Conservation (phyloP, 768 basidiomycete genomes). For the Nidularia pulvinata region DNA sequence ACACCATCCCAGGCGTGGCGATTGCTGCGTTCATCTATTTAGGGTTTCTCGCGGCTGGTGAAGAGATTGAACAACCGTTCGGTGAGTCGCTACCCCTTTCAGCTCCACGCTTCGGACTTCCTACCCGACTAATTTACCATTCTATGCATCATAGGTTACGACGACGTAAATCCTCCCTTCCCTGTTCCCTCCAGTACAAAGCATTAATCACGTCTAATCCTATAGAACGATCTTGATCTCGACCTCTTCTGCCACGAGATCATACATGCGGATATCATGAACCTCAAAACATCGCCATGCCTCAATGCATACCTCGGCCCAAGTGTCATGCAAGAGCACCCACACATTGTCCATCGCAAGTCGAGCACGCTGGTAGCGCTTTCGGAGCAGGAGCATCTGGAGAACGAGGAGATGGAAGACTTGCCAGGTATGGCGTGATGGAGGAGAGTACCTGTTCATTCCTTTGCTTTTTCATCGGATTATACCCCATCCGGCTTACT, state of each 20-base stretch:
- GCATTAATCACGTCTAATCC: neutral
- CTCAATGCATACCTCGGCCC: conserved; percentile 45
- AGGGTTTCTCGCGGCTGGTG: conserved; percentile 73
- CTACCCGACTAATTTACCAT: too few relatives aligned
- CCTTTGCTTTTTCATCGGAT: too few relatives aligned
- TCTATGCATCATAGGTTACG: conserved; percentile 60
- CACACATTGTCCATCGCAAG: conserved; percentile 2
- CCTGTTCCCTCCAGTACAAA: neutral
- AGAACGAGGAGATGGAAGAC: too few relatives aligned
- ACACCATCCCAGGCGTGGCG: conserved; percentile 64
- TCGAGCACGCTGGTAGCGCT: conserved; percentile 6
- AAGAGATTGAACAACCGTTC: conserved; percentile 72
- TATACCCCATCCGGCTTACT: too few relatives aligned
- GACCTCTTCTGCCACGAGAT: conserved; percentile 63
- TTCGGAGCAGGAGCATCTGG: neutral
- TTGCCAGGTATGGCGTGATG: too few relatives aligned
- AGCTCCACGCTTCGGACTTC: neutral
- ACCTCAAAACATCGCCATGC: conserved; percentile 48
- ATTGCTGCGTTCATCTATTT: conserved; percentile 74
- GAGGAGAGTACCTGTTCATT: too few relatives aligned
- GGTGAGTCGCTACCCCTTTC: conserved; percentile 38
- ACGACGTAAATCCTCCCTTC: conserved; percentile 38
- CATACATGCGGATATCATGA: conserved; percentile 55
- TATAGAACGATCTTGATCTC: conserved; percentile 65
- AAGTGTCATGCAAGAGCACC: neutral